These are phyloP conservation scores for Truncatella angustata DNA, from an alignment of 2,329 filamentous ascomycete genomes.

Conservation along the genomic window DNA sequence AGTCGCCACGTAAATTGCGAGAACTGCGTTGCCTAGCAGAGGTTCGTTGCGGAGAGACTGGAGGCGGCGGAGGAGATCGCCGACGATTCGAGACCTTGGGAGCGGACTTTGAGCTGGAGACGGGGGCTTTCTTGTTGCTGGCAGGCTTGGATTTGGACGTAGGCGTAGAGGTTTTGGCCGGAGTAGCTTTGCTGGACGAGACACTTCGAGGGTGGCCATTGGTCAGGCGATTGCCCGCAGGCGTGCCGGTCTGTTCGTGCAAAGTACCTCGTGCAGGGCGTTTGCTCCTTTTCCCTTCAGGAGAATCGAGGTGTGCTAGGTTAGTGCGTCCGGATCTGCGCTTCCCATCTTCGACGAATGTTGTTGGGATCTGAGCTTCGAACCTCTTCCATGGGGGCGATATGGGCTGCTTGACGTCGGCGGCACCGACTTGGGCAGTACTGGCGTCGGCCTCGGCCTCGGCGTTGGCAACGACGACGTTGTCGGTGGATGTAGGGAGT, in stretches of 20 bases:
- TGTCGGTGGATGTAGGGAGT: conserved; percentile 56
- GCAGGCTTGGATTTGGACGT: conserved; percentile 21
- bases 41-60: conserved; percentile 31
- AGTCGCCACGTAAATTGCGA: conserved; percentile 31
- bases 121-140: conserved; percentile 21
- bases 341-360: conserved; percentile 72
- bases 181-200: conserved; percentile 27
- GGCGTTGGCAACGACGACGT: no score
- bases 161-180: conserved; percentile 22
- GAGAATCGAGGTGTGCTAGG: no score
- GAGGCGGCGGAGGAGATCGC: conserved; percentile 39
- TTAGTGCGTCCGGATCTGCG: conserved; percentile 67
- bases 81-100: conserved; percentile 24
- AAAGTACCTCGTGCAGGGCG: conserved; percentile 48
- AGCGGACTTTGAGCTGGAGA: conserved; percentile 19
- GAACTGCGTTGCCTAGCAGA: conserved; percentile 43
- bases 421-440: no score
- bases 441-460: no score
- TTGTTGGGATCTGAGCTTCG: conserved; percentile 71
- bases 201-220: conserved; percentile 27
- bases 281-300: conserved; percentile 43
- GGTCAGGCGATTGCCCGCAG: conserved; percentile 31
- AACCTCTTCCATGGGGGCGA: no score
- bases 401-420: no score
- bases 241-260: conserved; percentile 32